Evolutionary conservation across 2,329 filamentous ascomycete genomes (phyloP), one percentile per base, ranked within the genome.

Genomic region (Fonsecaea monophora): DNA sequence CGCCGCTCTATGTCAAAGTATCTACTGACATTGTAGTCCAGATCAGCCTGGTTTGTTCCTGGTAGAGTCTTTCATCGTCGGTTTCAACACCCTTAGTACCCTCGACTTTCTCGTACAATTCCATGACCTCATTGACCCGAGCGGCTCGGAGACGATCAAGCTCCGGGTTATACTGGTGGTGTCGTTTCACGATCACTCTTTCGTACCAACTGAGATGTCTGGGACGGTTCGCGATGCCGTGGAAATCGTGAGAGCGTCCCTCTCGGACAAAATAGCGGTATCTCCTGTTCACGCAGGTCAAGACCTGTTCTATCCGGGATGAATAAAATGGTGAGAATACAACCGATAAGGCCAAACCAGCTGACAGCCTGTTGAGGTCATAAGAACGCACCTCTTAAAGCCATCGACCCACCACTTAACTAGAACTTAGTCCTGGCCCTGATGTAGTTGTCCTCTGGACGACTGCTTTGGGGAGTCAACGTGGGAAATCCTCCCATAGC

Each of bases 311-410:
- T 98, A 78, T 97, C 94, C 13, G 94, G 94, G 32, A 97, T 88
- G 85, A 92, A 97, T 74, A 96, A 72, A 72, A 82, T 88, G 48
- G 94, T 97, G 66, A 97, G 79, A 34, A 97, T 73, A 82, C 95
- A 92, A 72, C 94, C 94, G 13, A 84, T 89, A 15, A 97, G 89
- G 76, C 94, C 94, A 78, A 96, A 97, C 94, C 94, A 97, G 21
- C 94, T 92, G 1, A 97, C 92, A 50, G 97, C 88, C 78, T 94
- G 34, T 37, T 89, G 83, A 97, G 97, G 78, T 94, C 95, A 69
- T 86, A 90, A 78, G 90, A 87, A 1, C 50, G 4, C 50, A 87
- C 21, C 5, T 25, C 37, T 40, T 18, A 10, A 38, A 58, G n/a
- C 21, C n/a, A 58, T 3, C 34, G 15, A 38, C 3, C 13, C 12